Evolutionary conservation across 139 green algal species (phyloP).

Genomic region (Asterochloris sp.): DNA sequence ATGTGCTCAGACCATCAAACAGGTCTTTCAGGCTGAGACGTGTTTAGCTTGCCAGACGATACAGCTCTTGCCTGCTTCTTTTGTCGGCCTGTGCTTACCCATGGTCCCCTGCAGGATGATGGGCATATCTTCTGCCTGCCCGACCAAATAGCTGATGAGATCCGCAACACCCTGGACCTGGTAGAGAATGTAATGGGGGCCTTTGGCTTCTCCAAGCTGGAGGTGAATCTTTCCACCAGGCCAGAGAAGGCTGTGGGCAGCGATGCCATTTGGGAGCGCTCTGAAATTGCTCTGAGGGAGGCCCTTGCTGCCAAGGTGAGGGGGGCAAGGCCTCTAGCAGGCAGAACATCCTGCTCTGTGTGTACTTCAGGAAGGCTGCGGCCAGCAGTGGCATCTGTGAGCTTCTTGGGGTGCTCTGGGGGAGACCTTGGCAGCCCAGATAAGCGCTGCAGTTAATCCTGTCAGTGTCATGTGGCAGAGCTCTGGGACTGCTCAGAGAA

Average conservation of each 20-base stretch:
- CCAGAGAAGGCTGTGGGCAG: conserved; percentile 92
- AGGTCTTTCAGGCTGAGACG: no score
- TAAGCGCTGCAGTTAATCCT: no score
- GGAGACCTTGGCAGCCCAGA: no score
- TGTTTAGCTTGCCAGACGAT: neutral
- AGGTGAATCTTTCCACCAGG: conserved; percentile 91
- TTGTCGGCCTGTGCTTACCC: neutral
- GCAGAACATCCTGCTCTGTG: no score
- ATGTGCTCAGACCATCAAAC: no score
- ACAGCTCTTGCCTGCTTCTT: neutral
- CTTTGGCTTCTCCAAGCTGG: conserved; percentile 92
- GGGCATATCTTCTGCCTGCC: conserved; percentile 99
- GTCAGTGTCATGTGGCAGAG: no score
- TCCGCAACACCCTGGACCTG: conserved; percentile 82
- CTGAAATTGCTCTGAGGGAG: conserved; percentile 74
- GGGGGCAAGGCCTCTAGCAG: no score
- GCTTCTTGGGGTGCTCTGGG: no score
- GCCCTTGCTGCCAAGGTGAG: conserved; percentile 71
- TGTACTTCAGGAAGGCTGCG: no score
- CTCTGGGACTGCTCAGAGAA: no score
- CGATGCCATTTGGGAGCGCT: conserved; percentile 83
- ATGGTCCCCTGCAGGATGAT: conserved; percentile 77
- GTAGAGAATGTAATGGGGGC: conserved; percentile 80
- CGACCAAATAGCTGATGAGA: conserved; percentile 83
- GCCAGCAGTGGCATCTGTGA: no score